Evolutionary conservation across 108 stramenopile species (phyloP).

Genomic region (Stephanodiscus triporus): DNA sequence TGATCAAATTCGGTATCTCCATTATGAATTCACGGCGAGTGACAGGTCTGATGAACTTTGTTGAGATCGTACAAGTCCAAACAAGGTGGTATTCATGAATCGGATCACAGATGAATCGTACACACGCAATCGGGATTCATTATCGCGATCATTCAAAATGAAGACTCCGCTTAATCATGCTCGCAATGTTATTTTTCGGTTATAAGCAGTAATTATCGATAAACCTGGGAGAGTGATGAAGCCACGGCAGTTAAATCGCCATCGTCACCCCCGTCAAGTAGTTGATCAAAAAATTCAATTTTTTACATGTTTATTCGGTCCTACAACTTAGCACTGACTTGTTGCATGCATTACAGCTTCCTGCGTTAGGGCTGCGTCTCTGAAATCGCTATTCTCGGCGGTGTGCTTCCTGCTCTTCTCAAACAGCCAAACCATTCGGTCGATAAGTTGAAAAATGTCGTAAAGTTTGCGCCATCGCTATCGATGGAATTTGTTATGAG

Average conservation of each 20-base stretch:
- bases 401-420: not conserved
- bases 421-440: conserved; percentile 54
- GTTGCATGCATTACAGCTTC: too few species aligned
- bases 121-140: too few species aligned
- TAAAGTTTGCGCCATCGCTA: conserved; percentile 72
- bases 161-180: not conserved
- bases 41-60: conserved; percentile 27
- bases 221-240: too few species aligned
- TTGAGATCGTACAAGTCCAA: conserved; percentile 17
- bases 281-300: too few species aligned
- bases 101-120: conserved; percentile 12
- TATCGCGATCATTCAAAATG: conserved; percentile 19
- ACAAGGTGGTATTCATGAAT: conserved; percentile 8
- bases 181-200: not conserved
- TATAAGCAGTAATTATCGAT: too few species aligned
- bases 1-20: conserved; percentile 43
- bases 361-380: too few species aligned
- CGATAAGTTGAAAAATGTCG: conserved; percentile 54
- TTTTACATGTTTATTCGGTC: too few species aligned
- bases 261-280: too few species aligned
- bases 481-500: conserved; percentile 69
- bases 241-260: too few species aligned
- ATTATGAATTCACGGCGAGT: conserved; percentile 19
- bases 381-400: too few species aligned
- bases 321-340: too few species aligned